A percentile compares a stretch with the other conserved stretches of the same genome.
These are phyloP conservation scores for Prunus davidiana DNA, from an alignment of 306 rosid genomes.

Conservation along the genomic window DNA sequence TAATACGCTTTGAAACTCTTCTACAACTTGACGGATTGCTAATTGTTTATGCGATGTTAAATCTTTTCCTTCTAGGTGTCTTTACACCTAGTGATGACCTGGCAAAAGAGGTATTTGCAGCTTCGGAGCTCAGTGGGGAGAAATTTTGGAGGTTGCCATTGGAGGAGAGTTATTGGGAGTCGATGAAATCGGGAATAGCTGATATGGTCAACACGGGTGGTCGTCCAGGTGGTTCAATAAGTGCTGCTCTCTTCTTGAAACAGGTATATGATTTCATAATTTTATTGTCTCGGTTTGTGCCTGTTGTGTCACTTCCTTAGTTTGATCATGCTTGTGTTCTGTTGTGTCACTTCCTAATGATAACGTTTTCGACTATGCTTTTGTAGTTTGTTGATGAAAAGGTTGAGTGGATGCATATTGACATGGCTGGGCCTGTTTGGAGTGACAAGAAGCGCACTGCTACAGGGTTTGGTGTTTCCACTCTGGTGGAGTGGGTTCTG, in stretches of 20 bases:
- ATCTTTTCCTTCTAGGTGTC: conserved; percentile 51
- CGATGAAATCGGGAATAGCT: conserved; percentile 94
- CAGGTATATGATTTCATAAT: conserved; percentile 49
- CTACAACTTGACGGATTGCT: background rate
- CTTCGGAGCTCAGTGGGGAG: conserved; percentile 85
- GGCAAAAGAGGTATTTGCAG: conserved; percentile 78
- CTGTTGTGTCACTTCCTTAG: background rate
- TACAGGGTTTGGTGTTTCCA: conserved; percentile 85
- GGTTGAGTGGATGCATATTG: conserved; percentile 96
- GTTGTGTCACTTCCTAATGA: background rate
- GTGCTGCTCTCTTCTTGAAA: conserved; percentile 93
- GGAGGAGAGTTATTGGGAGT: conserved; percentile 98
- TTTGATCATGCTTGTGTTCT: background rate
- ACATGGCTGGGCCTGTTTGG: conserved; percentile 91
- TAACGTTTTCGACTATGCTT: conserved; percentile 5
- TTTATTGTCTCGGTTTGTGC: background rate
- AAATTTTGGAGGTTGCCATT: conserved; percentile 95
- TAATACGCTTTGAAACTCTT: background rate
- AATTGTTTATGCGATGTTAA: conserved; percentile 3
- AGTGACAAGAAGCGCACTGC: conserved; percentile 72
- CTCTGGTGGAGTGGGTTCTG: conserved; percentile 94
- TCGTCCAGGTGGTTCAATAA: conserved; percentile 84
- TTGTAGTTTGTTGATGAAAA: conserved; percentile 95
- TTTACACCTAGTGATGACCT: conserved; percentile 94
- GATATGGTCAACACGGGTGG: conserved; percentile 95